phyloP scores from a whole-genome alignment of 352 stramenopile genomes.

The Globisporangium nunn region DNA sequence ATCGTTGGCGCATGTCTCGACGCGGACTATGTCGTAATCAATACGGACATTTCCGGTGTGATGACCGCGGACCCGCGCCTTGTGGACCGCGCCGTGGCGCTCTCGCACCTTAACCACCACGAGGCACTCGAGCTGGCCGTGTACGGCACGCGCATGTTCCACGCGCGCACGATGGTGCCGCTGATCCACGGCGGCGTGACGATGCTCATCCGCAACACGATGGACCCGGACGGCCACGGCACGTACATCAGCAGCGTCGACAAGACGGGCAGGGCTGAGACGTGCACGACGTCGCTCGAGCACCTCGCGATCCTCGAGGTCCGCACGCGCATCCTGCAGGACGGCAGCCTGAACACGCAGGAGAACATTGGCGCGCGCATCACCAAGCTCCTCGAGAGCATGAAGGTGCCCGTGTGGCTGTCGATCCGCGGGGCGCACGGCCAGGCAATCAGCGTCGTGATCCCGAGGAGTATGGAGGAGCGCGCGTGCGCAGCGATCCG shows the following conservation, averaged over 20 bases:
- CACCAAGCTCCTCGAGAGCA: slow-evolving; percentile 54
- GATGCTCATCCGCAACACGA: slow-evolving; percentile 83
- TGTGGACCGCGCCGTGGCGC: slow-evolving; percentile 57
- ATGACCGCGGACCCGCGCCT: slow-evolving; percentile 80
- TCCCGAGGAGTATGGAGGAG: slow-evolving; percentile 31
- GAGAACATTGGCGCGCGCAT: slow-evolving; percentile 73
- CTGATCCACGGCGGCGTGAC: slow-evolving; percentile 74
- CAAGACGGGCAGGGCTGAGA: slow-evolving; percentile 49
- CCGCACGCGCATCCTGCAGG: slow-evolving; percentile 71
- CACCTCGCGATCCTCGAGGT: slow-evolving; percentile 77
- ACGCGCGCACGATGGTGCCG: slow-evolving; percentile 79
- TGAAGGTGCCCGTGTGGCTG: slow-evolving; percentile 69
- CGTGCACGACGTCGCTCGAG: slow-evolving; percentile 78
- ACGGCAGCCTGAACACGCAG: slow-evolving; percentile 42
- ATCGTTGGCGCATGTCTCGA: slow-evolving; percentile 61
- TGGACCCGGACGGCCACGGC: slow-evolving; percentile 69
- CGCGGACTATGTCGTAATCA: slow-evolving; percentile 81
- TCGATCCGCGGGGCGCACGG: slow-evolving; percentile 79
- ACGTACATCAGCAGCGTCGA: slow-evolving; percentile 74
- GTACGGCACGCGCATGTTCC: slow-evolving; percentile 83
- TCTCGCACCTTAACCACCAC: slow-evolving; percentile 76
- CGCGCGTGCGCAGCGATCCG: slow-evolving; percentile 37
- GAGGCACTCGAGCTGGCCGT: slow-evolving; percentile 76
- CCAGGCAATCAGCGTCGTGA: slow-evolving; percentile 73
- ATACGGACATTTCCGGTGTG: slow-evolving; percentile 78